These are phyloP conservation scores for Ailanthus altissimus DNA, from an alignment of 345 rosid species.

Conservation along the genomic window DNA sequence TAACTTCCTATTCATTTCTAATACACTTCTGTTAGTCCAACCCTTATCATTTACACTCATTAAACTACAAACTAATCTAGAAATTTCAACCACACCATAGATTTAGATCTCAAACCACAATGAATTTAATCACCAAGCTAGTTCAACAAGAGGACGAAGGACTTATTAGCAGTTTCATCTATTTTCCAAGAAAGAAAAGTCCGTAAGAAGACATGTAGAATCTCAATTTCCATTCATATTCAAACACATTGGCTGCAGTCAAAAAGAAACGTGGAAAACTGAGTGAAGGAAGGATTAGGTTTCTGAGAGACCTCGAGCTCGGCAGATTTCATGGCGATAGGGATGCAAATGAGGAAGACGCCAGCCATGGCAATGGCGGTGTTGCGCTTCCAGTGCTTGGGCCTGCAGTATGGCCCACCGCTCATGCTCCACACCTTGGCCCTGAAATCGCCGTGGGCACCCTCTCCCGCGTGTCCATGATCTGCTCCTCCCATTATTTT, in stretches of 20 bases:
- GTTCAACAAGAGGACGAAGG: too few relatives aligned
- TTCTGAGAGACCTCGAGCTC: constrained; percentile 73
- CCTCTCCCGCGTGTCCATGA: constrained; percentile 81
- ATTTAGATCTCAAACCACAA: background rate
- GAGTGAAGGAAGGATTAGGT: background rate
- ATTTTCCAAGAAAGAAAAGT: too few relatives aligned
- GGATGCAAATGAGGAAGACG: constrained; percentile 78
- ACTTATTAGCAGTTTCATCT: too few relatives aligned
- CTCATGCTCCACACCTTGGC: constrained; percentile 90
- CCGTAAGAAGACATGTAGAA: too few relatives aligned
- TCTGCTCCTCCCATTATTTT: constrained; percentile 66
- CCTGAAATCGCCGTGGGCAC: constrained; percentile 74
- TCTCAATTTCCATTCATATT: background rate
- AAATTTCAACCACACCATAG: background rate
- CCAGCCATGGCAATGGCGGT: constrained; percentile 96
- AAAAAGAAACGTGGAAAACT: background rate
- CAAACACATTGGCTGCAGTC: background rate
- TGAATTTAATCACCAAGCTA: background rate
- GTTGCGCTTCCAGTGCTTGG: constrained; percentile 96
- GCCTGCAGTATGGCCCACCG: constrained; percentile 96
- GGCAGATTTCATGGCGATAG: constrained; percentile 88
- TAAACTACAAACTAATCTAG: background rate
- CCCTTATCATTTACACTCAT: background rate
- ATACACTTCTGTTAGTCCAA: background rate
- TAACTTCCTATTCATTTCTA: constrained; percentile 5